Percentiles rank a stretch among this genome's conserved stretches.
Conservation (phyloP, 2,329 filamentous ascomycete species). For the Colletotrichum plurivorum region DNA sequence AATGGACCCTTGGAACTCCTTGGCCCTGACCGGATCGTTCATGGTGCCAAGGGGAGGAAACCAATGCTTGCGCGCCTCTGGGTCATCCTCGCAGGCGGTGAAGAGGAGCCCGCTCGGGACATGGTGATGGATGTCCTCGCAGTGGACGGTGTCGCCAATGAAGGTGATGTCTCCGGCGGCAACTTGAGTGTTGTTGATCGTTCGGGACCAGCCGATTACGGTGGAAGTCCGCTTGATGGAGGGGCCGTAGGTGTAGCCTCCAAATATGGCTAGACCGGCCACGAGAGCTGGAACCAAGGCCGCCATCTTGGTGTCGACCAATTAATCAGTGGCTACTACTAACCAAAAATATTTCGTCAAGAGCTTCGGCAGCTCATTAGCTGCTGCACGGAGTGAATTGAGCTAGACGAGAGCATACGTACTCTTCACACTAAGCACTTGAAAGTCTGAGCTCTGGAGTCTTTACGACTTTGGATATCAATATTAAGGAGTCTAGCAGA, state of each 20-base stretch:
- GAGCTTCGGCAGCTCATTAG: too few relatives aligned
- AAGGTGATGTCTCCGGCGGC: conserved; percentile 50
- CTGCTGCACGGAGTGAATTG: too few relatives aligned
- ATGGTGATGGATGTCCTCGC: conserved; percentile 74
- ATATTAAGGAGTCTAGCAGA: too few relatives aligned
- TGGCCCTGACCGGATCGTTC: conserved; percentile 53
- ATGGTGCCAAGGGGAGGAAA: conserved; percentile 64
- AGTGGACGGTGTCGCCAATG: conserved; percentile 68
- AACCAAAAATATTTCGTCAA: too few relatives aligned
- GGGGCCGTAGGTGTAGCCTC: conserved; percentile 25
- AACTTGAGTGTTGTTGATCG: conserved; percentile 42
- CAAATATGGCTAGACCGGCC: conserved; percentile 28
- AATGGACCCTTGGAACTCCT: conserved; percentile 58
- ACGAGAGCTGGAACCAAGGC: conserved; percentile 25
- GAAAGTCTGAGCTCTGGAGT: too few relatives aligned
- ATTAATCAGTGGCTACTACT: too few relatives aligned
- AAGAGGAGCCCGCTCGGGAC: conserved; percentile 63
- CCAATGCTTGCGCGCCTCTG: conserved; percentile 60
- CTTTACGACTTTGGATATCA: too few relatives aligned
- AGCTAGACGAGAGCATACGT: too few relatives aligned
- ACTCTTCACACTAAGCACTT: too few relatives aligned
- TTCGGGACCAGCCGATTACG: conserved; percentile 48
- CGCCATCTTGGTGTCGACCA: conserved; percentile 15
- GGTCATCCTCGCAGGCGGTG: conserved; percentile 67
- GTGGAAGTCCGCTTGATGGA: conserved; percentile 7